Percentiles rank a stretch among this genome's conserved stretches.
These are phyloP conservation scores for Grosmannia serpens DNA, from an alignment of 2,329 filamentous ascomycete genomes.

Conservation along the genomic window DNA sequence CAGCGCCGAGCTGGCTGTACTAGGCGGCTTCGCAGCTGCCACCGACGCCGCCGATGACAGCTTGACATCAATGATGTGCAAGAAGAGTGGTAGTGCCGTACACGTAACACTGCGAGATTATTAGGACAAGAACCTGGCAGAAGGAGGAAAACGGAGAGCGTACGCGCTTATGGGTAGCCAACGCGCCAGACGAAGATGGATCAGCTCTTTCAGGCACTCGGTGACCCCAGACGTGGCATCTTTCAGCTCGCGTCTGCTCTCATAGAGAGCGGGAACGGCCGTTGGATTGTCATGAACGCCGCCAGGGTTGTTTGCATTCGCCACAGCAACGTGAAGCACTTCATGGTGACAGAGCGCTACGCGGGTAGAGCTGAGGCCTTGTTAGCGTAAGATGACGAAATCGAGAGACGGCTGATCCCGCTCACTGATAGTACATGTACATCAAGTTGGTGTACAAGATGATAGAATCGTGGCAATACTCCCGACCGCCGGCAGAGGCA, in stretches of 20 bases:
- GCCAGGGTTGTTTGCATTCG: slow-evolving; percentile 21
- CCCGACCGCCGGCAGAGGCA: not conserved
- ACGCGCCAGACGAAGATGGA: slow-evolving; percentile 11
- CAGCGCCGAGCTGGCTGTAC: slow-evolving; percentile 19
- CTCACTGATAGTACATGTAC: slow-evolving; percentile 13
- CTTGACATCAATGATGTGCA: slow-evolving; percentile 12
- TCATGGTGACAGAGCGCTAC: slow-evolving; percentile 13
- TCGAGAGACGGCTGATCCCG: not conserved
- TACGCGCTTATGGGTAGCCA: slow-evolving; percentile 13
- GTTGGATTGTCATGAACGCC: slow-evolving; percentile 9
- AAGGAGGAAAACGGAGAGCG: not conserved
- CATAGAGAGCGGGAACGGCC: slow-evolving; percentile 4
- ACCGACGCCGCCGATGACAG: slow-evolving; percentile 3
- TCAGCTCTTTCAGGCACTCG: slow-evolving; percentile 12
- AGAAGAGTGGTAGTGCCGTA: slow-evolving; percentile 11
- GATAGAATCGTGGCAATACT: slow-evolving; percentile 11
- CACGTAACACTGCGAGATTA: slow-evolving; percentile 7
- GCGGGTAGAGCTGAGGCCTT: slow-evolving; percentile 6
- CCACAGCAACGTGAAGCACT: slow-evolving; percentile 25
- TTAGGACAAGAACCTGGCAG: not conserved
- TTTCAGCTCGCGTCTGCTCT: slow-evolving; percentile 11
- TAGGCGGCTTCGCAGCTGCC: not conserved
- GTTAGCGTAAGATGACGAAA: not conserved
- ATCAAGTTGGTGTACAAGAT: slow-evolving; percentile 13
- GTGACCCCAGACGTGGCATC: slow-evolving; percentile 11